Percentiles rank a stretch among this genome's conserved stretches.
Evolutionary conservation across 2,329 filamentous ascomycete genomes (phyloP).

Genomic region (Cercospora sp.): DNA sequence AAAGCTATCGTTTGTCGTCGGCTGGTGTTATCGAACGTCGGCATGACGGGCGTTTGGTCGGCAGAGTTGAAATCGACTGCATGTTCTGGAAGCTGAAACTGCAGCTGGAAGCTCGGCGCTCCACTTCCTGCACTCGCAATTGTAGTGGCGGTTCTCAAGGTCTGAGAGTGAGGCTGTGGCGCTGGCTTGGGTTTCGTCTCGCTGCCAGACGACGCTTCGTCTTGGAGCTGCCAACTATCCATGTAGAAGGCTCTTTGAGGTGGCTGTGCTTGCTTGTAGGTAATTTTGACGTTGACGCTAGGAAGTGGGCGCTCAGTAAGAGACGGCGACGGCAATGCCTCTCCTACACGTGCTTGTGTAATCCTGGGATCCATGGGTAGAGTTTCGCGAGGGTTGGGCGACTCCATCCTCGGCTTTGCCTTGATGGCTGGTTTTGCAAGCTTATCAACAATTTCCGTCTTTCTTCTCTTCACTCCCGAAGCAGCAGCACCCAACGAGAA

Average conservation of each 20-base stretch:
- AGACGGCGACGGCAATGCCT: neutral
- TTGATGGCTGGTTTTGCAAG: neutral
- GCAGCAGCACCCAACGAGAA: neutral
- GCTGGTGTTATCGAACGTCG: slow-evolving; percentile 2
- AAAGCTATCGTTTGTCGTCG: slow-evolving; percentile 17
- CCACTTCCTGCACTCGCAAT: neutral
- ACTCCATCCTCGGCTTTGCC: neutral
- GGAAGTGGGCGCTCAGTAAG: neutral
- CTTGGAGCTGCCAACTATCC: slow-evolving; percentile 15
- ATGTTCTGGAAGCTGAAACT: neutral
- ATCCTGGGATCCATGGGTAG: neutral
- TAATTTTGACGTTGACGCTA: slow-evolving; percentile 9
- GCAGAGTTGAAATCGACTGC: neutral
- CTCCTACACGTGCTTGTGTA: neutral
- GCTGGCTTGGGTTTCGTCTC: neutral
- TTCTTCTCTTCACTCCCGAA: slow-evolving; percentile 12
- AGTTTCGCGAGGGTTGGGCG: neutral
- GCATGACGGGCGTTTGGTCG: neutral
- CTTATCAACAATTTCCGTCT: neutral
- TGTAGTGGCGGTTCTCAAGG: neutral
- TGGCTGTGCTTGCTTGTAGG: slow-evolving; percentile 1
- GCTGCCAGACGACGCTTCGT: neutral
- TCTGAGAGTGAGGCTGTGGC: neutral
- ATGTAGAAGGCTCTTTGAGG: slow-evolving; percentile 9
- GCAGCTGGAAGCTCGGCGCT: neutral